Percentiles rank a stretch among this genome's conserved stretches.
phyloP scores from a whole-genome alignment of 2,329 filamentous ascomycete species.

The Colletotrichum lini region DNA sequence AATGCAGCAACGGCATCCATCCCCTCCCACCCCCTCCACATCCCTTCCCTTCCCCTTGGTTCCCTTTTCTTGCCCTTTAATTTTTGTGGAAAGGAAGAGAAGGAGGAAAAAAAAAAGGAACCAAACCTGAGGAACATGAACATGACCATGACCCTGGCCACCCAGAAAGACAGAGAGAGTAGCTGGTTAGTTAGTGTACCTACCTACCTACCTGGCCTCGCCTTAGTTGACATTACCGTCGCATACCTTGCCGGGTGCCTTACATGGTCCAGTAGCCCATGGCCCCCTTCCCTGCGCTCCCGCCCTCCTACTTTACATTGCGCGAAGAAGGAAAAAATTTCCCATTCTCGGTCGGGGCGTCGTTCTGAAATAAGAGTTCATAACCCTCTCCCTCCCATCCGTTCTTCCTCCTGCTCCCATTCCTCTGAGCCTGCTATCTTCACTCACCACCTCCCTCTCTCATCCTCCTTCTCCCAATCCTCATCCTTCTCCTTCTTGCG shows the following conservation, averaged over 20 bases:
- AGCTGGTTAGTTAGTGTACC: too few relatives aligned
- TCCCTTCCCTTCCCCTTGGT: slow-evolving; percentile 35
- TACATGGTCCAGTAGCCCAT: slow-evolving; percentile 26
- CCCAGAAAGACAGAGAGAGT: background rate
- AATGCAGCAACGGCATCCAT: slow-evolving; percentile 8
- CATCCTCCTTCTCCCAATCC: background rate
- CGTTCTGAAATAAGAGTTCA: slow-evolving; percentile 37
- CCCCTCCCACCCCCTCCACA: slow-evolving; percentile 11
- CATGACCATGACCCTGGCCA: background rate
- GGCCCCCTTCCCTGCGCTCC: slow-evolving; percentile 39
- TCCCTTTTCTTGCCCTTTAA: slow-evolving; percentile 40
- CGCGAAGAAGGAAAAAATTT: slow-evolving; percentile 39
- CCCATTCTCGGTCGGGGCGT: slow-evolving; percentile 40
- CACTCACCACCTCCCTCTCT: slow-evolving; percentile 23
- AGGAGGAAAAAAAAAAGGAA: slow-evolving; percentile 26
- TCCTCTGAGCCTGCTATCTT: slow-evolving; percentile 28
- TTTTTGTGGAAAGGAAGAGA: slow-evolving; percentile 31
- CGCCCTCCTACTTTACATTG: slow-evolving; percentile 40
- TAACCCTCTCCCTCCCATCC: slow-evolving; percentile 41
- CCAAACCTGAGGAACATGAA: slow-evolving; percentile 40
- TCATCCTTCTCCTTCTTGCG: slow-evolving; percentile 9
- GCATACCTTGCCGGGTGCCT: slow-evolving; percentile 13
- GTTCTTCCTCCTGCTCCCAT: slow-evolving; percentile 17
- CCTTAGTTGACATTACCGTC: slow-evolving; percentile 5
- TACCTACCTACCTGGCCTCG: background rate